phyloP scores from a whole-genome alignment of 1,139 yeast species.

The Geotrichum citri-aurantii region DNA sequence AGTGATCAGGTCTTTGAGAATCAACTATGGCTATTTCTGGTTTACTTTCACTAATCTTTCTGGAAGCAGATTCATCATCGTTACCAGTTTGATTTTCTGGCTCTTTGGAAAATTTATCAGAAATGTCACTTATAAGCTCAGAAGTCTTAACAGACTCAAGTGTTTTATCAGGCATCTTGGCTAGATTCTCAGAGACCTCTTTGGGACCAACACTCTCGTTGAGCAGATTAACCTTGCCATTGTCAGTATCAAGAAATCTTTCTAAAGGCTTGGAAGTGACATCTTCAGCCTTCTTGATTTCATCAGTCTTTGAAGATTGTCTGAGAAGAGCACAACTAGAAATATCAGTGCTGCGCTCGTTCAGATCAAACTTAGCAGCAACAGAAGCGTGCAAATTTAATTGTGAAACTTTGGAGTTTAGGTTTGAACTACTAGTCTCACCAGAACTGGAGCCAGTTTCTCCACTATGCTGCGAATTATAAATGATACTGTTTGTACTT shows the following conservation, averaged over 20 bases:
- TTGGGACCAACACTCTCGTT: not conserved
- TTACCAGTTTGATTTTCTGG: not conserved
- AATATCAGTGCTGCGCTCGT: not conserved
- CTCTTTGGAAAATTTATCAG: not conserved
- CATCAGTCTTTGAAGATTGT: not conserved
- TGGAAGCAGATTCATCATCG: not conserved
- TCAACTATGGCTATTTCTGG: not conserved
- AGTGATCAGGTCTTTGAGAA: not conserved
- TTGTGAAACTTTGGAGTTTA: not conserved
- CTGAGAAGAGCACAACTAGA: not conserved
- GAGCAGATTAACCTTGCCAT: not conserved
- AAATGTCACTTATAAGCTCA: not conserved
- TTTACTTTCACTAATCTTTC: not conserved
- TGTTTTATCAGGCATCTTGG: not conserved
- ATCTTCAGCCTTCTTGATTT: not conserved
- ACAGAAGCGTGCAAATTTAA: not conserved
- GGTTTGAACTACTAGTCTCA: not conserved
- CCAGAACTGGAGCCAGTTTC: not conserved
- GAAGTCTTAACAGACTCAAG: not conserved
- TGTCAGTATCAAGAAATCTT: not conserved
- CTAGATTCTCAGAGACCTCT: not conserved
- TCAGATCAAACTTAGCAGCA: not conserved
- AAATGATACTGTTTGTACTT: conserved; percentile 8
- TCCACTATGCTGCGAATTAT: not conserved
- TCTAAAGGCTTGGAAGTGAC: not conserved